A percentile compares a stretch with the other conserved stretches of the same genome.
These are phyloP conservation scores for Puccinia coronata DNA, from an alignment of 1,284 basidiomycete species.

Conservation along the genomic window DNA sequence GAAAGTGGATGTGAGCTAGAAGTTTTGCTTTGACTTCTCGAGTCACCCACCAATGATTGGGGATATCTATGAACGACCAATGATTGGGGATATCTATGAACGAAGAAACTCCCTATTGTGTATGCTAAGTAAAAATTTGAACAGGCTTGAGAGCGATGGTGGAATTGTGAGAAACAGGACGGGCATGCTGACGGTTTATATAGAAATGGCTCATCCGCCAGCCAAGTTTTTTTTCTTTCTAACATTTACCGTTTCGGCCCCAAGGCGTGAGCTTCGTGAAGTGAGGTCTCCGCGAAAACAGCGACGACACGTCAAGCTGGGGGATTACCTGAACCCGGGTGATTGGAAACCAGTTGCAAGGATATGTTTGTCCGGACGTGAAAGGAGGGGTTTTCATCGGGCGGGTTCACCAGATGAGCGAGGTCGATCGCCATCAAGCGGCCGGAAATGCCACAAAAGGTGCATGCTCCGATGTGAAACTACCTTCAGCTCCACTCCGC, in stretches of 20 bases:
- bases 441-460: background rate
- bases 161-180: background rate
- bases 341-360: background rate
- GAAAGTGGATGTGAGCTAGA: background rate
- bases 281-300: background rate
- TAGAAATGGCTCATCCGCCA: background rate
- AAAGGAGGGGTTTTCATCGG: background rate
- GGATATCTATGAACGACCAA: background rate
- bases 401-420: background rate
- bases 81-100: background rate
- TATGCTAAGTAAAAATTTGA: background rate
- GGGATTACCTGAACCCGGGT: background rate
- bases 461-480: background rate
- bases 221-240: background rate
- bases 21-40: background rate
- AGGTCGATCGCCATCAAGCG: background rate
- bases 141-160: background rate
- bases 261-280: background rate
- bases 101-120: background rate
- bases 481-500: background rate
- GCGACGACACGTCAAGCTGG: background rate
- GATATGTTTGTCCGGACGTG: background rate
- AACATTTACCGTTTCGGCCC: background rate
- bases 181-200: background rate
- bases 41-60: background rate